A percentile compares a stretch with the other conserved stretches of the same genome.
Evolutionary conservation across 495 filamentous ascomycete genomes (phyloP).

Genomic region (Aspergillus leporis): DNA sequence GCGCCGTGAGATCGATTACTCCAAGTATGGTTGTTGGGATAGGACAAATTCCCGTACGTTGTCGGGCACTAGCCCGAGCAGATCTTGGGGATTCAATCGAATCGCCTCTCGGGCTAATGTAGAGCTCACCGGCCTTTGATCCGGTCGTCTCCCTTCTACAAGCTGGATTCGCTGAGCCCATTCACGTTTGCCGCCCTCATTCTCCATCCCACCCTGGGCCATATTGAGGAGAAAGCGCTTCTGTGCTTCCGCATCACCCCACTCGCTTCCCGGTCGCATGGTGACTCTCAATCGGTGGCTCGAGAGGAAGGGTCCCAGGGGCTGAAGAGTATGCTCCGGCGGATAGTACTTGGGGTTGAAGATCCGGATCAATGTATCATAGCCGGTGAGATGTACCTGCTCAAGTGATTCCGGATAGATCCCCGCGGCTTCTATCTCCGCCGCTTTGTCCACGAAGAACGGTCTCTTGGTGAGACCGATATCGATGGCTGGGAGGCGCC

Average conservation of each 20-base stretch:
- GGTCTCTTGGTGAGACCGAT: slow-evolving; percentile 80
- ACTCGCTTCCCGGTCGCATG: slow-evolving; percentile 65
- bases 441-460: slow-evolving; percentile 82
- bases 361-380: slow-evolving; percentile 83
- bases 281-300: slow-evolving; percentile 71
- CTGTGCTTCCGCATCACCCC: slow-evolving; percentile 64
- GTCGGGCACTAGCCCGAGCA: slow-evolving; percentile 64
- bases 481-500: slow-evolving; percentile 56
- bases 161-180: slow-evolving; percentile 75
- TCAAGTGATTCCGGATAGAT: slow-evolving; percentile 49
- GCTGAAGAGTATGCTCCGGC: slow-evolving; percentile 49
- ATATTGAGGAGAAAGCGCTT: slow-evolving; percentile 55
- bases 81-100: slow-evolving; percentile 49
- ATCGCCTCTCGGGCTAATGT: slow-evolving; percentile 73
- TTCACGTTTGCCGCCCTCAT: slow-evolving; percentile 57
- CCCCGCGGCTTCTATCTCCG: slow-evolving; percentile 58
- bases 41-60: slow-evolving; percentile 61
- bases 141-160: slow-evolving; percentile 58
- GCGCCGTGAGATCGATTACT: background rate
- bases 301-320: slow-evolving; percentile 67
- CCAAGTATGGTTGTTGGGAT: slow-evolving; percentile 36
- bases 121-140: slow-evolving; percentile 67
- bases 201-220: slow-evolving; percentile 49
- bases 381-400: slow-evolving; percentile 83
- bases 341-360: slow-evolving; percentile 85